phyloP scores from a whole-genome alignment of 306 rosid species.

The Vigna radiata region DNA sequence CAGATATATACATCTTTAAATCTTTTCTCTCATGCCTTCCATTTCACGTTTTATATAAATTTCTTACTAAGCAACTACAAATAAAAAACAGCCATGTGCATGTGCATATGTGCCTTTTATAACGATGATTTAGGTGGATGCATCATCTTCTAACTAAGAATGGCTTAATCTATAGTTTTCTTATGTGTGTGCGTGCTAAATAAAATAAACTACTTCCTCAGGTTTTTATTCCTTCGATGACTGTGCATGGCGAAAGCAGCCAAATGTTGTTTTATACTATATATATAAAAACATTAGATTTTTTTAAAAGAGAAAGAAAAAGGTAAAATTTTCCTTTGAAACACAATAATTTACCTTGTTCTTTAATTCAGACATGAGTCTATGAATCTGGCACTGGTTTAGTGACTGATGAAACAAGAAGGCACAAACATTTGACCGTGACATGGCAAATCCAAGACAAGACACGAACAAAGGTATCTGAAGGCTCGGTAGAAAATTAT shows the following conservation, averaged over 20 bases:
- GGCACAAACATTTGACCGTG: background rate
- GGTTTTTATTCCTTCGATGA: background rate
- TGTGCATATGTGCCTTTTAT: background rate
- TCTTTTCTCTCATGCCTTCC: background rate
- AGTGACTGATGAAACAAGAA: background rate
- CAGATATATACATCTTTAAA: background rate
- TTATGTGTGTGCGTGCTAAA: background rate
- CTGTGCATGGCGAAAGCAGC: background rate
- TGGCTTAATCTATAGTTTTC: background rate
- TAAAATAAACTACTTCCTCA: background rate
- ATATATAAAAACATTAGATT: background rate
- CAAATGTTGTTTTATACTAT: background rate
- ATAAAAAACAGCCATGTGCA: background rate
- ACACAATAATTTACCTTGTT: background rate
- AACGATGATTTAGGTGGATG: background rate
- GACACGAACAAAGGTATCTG: background rate
- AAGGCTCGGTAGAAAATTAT: background rate
- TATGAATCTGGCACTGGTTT: background rate
- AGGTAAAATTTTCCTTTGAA: too few relatives aligned
- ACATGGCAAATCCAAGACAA: background rate
- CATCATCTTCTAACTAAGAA: background rate
- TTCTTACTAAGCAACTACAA: background rate
- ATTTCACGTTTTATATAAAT: background rate
- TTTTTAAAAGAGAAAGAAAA: background rate
- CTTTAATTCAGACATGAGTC: background rate